Percentiles rank a stretch among this genome's conserved stretches.
Conservation (phyloP, 495 filamentous ascomycete species). For the Coniosporium apollinis region DNA sequence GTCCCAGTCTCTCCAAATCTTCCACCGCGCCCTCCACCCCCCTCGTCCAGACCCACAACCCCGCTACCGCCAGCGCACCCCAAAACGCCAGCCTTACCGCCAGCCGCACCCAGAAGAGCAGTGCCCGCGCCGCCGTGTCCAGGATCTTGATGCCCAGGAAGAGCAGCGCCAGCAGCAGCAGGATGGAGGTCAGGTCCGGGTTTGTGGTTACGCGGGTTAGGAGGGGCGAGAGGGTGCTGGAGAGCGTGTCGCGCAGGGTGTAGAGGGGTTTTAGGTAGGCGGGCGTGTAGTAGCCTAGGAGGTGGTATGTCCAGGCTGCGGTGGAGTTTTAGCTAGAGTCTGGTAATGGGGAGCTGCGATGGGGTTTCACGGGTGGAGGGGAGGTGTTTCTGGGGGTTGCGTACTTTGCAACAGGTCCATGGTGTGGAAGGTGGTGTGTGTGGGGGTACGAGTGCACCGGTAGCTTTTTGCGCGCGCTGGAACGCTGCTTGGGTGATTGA, state of each 20-base stretch:
- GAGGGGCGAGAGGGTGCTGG: constrained; percentile 27
- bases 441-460: too few relatives aligned
- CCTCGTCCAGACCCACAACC: constrained; percentile 40
- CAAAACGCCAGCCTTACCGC: constrained; percentile 42
- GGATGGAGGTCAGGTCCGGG: constrained; percentile 45
- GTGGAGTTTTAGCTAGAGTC: neutral
- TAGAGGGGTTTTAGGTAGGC: constrained; percentile 5
- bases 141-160: constrained; percentile 49
- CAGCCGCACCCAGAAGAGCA: constrained; percentile 59
- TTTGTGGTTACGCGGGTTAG: constrained; percentile 29
- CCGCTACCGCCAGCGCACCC: constrained; percentile 31
- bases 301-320: constrained; percentile 13
- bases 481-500: too few relatives aligned
- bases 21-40: constrained; percentile 42
- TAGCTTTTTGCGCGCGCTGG: too few relatives aligned
- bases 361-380: neutral
- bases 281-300: constrained; percentile 2
- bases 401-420: constrained; percentile 5
- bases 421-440: too few relatives aligned
- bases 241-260: constrained; percentile 8
- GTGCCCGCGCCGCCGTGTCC: constrained; percentile 44
- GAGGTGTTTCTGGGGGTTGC: neutral
- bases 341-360: neutral
- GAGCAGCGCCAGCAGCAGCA: constrained; percentile 37
- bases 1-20: constrained; percentile 39